phyloP scores from a whole-genome alignment of 768 basidiomycete species.

The Boletus insuetus region DNA sequence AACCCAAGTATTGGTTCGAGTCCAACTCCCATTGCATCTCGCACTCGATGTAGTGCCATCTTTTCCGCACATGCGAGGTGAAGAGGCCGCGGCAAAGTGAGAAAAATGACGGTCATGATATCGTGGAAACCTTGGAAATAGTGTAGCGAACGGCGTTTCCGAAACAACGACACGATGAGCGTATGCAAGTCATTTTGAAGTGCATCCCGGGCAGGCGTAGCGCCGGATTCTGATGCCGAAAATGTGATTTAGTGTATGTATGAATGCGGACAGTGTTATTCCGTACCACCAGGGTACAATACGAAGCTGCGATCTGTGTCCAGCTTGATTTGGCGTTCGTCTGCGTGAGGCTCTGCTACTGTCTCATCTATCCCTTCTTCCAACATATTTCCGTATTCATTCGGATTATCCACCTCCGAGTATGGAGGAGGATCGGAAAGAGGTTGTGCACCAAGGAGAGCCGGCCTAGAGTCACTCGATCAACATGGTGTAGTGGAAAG shows the following conservation, averaged over 20 bases:
- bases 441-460: conserved; percentile 38
- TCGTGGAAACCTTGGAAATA: conserved; percentile 97
- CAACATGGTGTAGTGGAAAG: conserved; percentile 16
- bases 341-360: conserved; percentile 46
- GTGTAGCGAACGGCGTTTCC: conserved; percentile 64
- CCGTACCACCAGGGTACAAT: conserved; percentile 81
- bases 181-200: conserved; percentile 67
- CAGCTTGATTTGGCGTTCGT: conserved; percentile 84
- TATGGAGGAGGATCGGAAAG: conserved; percentile 33
- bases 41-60: conserved; percentile 40
- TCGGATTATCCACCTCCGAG: conserved; percentile 20
- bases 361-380: not conserved
- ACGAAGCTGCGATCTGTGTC: conserved; percentile 95
- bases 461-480: conserved; percentile 20
- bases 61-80: conserved; percentile 51
- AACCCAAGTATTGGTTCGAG: conserved; percentile 85
- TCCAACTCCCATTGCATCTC: conserved; percentile 86
- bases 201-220: conserved; percentile 36
- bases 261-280: conserved; percentile 11
- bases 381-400: conserved; percentile 1
- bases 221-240: conserved; percentile 16
- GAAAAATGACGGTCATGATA: conserved; percentile 78
- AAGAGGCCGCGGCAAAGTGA: conserved; percentile 64
- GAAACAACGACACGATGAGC: conserved; percentile 73
- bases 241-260: conserved; percentile 4